Evolutionary conservation across 2,329 filamentous ascomycete genomes (phyloP).

Genomic region (Dactylellina sp.): DNA sequence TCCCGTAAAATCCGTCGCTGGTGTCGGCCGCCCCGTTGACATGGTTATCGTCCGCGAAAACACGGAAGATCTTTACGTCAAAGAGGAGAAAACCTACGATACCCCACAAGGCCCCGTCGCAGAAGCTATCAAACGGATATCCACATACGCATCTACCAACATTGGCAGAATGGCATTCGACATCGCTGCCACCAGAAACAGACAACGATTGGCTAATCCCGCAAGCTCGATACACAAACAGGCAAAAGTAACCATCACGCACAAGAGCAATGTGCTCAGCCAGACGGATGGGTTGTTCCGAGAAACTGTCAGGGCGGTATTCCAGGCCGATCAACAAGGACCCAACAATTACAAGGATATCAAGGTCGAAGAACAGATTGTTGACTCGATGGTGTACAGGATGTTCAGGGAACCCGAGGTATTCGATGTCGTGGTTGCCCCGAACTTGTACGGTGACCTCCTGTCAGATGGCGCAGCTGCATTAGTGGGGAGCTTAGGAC

Average conservation of each 20-base stretch:
- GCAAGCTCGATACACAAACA: conserved; percentile 41
- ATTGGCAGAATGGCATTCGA: conserved; percentile 95
- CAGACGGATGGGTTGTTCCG: conserved; percentile 98
- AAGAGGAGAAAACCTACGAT: conserved; percentile 88
- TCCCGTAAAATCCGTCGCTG: conserved; percentile 85
- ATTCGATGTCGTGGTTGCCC: conserved; percentile 98
- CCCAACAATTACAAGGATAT: conserved; percentile 72
- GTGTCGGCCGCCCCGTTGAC: conserved; percentile 79
- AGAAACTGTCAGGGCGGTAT: conserved; percentile 72
- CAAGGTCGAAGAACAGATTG: conserved; percentile 92
- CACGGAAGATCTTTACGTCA: conserved; percentile 93
- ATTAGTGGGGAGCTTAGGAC: conserved; percentile 87
- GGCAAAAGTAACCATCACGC: conserved; percentile 83
- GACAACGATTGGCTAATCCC: conserved; percentile 72
- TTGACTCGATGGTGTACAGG: conserved; percentile 99
- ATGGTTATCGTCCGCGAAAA: conserved; percentile 99
- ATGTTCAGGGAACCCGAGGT: conserved; percentile 93
- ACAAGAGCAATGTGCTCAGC: conserved; percentile 97
- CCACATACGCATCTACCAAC: conserved; percentile 82
- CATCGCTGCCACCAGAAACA: conserved; percentile 87
- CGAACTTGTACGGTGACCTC: conserved; percentile 97
- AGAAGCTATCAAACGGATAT: conserved; percentile 97
- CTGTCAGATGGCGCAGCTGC: conserved; percentile 95
- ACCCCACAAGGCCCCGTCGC: conserved; percentile 82
- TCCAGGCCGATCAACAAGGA: conserved; percentile 70